These are phyloP conservation scores for Multifurca ochricompacta DNA, from an alignment of 768 basidiomycete species.

Conservation along the genomic window DNA sequence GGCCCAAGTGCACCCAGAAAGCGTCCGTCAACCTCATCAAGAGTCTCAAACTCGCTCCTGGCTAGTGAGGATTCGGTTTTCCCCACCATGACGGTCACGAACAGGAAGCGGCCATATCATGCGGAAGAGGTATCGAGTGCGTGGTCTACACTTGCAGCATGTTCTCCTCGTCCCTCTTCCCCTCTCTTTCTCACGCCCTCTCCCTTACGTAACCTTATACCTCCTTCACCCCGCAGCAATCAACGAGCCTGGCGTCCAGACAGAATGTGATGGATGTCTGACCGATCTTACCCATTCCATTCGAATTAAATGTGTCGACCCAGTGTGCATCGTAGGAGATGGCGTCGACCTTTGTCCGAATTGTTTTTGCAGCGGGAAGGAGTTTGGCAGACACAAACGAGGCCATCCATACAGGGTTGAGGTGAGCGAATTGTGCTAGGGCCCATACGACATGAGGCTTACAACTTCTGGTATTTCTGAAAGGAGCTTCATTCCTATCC, in stretches of 20 bases:
- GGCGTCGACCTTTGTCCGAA: conserved; percentile 90
- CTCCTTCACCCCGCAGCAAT: conserved; percentile 38
- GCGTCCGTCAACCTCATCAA: neutral
- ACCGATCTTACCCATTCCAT: conserved; percentile 94
- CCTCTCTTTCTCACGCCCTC: conserved; percentile 26
- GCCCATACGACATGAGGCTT: conserved; percentile 9
- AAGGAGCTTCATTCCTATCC: conserved; percentile 96
- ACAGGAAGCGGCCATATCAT: conserved; percentile 55
- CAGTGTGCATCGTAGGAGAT: conserved; percentile 58
- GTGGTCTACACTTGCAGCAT: conserved; percentile 22
- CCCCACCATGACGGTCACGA: conserved; percentile 52
- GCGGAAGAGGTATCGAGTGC: conserved; percentile 60
- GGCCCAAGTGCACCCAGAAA: neutral
- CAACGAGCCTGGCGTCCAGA: conserved; percentile 76
- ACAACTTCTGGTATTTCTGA: neutral
- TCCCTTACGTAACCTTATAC: conserved; percentile 25
- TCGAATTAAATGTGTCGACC: conserved; percentile 91
- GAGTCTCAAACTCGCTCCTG: neutral
- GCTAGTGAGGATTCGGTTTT: neutral
- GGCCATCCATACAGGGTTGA: conserved; percentile 89
- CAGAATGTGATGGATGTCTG: conserved; percentile 76
- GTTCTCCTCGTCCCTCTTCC: conserved; percentile 15
- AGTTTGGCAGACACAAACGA: conserved; percentile 77
- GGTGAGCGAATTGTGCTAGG: conserved; percentile 35
- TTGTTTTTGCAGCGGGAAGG: conserved; percentile 90